These are phyloP conservation scores for Penicillium dipodomyicola DNA, from an alignment of 495 filamentous ascomycete species.

Conservation along the genomic window DNA sequence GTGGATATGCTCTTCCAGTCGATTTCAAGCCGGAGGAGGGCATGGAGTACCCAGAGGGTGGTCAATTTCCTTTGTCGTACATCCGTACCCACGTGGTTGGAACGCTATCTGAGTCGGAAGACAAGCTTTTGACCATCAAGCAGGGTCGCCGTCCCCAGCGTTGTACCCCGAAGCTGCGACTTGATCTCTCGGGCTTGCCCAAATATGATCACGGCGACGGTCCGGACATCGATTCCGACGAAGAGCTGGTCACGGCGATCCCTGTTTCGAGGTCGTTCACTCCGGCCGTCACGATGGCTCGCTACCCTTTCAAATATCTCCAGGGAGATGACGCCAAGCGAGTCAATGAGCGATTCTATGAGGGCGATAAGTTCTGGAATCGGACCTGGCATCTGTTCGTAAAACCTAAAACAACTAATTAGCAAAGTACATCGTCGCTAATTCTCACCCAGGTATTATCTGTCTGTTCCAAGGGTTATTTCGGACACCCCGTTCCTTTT, in stretches of 20 bases:
- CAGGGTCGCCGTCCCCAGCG: neutral
- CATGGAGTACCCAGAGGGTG: neutral
- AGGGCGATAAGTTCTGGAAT: slow-evolving; percentile 54
- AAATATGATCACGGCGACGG: neutral
- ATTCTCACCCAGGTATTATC: slow-evolving; percentile 57
- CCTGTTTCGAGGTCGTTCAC: slow-evolving; percentile 47
- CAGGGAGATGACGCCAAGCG: slow-evolving; percentile 41
- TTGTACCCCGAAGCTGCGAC: too few relatives aligned
- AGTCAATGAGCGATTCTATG: slow-evolving; percentile 56
- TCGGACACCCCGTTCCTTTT: slow-evolving; percentile 56
- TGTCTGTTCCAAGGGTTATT: slow-evolving; percentile 49
- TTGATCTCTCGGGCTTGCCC: neutral
- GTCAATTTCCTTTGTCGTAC: neutral
- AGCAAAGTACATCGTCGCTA: neutral
- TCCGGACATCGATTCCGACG: neutral
- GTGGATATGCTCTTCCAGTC: neutral
- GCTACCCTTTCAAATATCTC: slow-evolving; percentile 61
- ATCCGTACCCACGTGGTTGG: slow-evolving; percentile 8
- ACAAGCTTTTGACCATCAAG: slow-evolving; percentile 1
- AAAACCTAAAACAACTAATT: neutral
- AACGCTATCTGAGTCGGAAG: neutral
- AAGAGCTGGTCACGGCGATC: neutral
- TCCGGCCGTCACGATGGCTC: slow-evolving; percentile 56
- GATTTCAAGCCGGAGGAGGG: neutral
- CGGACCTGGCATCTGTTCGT: slow-evolving; percentile 76